A percentile compares a stretch with the other conserved stretches of the same genome.
phyloP scores from a whole-genome alignment of 2,329 filamentous ascomycete genomes.

The Sporothrix dimorphospora region DNA sequence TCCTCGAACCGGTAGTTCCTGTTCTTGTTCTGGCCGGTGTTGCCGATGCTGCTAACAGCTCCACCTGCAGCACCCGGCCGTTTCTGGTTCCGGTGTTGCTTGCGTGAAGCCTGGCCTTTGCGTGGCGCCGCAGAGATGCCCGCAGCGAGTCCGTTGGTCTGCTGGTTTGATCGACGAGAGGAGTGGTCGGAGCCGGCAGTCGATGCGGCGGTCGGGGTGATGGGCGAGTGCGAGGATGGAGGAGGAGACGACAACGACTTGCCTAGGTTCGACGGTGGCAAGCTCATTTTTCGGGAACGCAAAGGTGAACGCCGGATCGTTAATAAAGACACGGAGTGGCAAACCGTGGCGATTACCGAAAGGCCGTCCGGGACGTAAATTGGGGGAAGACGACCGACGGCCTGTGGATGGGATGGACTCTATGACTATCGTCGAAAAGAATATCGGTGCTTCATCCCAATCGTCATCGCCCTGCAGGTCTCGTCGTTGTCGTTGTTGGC shows the following conservation, averaged over 20 bases:
- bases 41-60: neutral
- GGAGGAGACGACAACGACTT: conserved; percentile 54
- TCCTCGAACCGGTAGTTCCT: conserved; percentile 59
- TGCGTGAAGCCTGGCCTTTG: conserved; percentile 75
- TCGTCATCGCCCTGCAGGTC: conserved; percentile 23
- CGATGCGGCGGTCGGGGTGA: conserved; percentile 48
- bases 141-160: conserved; percentile 37
- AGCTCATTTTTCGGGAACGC: conserved; percentile 38
- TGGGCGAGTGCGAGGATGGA: conserved; percentile 47
- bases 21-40: conserved; percentile 10
- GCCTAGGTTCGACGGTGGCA: conserved; percentile 48
- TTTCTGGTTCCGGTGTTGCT: conserved; percentile 82
- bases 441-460: conserved; percentile 7
- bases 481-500: neutral
- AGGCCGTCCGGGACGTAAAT: neutral
- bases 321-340: neutral
- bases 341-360: neutral
- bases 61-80: conserved; percentile 56
- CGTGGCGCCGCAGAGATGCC: conserved; percentile 57
- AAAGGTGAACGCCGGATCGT: neutral
- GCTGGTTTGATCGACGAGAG: conserved; percentile 48
- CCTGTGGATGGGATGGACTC: neutral
- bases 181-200: conserved; percentile 55
- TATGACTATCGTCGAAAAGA: neutral
- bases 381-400: neutral